Percentiles rank a stretch among this genome's conserved stretches.
Conservation (phyloP, 495 filamentous ascomycete species). For the Symbiotaphrina buchneri region DNA sequence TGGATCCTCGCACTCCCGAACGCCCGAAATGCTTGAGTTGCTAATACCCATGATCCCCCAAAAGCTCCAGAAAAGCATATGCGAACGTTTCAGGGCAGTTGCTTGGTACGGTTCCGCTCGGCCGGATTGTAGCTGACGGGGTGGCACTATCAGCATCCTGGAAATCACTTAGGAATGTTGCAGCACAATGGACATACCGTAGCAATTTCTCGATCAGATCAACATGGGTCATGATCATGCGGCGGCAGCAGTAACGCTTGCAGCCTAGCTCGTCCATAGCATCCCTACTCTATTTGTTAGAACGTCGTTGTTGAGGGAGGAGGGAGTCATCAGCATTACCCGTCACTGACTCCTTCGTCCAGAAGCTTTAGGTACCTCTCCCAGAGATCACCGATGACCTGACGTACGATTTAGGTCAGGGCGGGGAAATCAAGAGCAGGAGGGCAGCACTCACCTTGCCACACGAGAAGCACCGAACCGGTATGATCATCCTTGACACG, state of each 20-base stretch:
- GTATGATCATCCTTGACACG: slow-evolving; percentile 99
- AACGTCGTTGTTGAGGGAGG: neutral
- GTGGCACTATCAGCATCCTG: no score
- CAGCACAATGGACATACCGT: no score
- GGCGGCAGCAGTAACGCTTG: slow-evolving; percentile 89
- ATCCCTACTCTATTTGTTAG: slow-evolving; percentile 30
- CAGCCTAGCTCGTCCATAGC: slow-evolving; percentile 86
- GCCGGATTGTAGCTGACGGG: no score
- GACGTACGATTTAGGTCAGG: slow-evolving; percentile 7
- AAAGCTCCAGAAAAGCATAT: no score
- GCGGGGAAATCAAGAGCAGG: slow-evolving; percentile 6
- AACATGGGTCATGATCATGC: slow-evolving; percentile 99
- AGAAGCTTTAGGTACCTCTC: slow-evolving; percentile 76
- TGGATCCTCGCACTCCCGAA: no score
- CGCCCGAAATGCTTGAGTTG: no score
- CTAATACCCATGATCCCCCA: no score
- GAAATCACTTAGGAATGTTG: no score
- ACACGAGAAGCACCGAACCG: slow-evolving; percentile 94
- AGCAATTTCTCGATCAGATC: slow-evolving; percentile 96
- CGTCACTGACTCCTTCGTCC: slow-evolving; percentile 53
- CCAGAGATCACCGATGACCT: slow-evolving; percentile 97
- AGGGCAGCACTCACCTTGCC: slow-evolving; percentile 51
- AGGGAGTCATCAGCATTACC: slow-evolving; percentile 27
- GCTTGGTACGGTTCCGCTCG: no score
- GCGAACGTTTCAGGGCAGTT: no score